phyloP scores from a whole-genome alignment of 305 asterid genomes.

The Andrographis paniculata region DNA sequence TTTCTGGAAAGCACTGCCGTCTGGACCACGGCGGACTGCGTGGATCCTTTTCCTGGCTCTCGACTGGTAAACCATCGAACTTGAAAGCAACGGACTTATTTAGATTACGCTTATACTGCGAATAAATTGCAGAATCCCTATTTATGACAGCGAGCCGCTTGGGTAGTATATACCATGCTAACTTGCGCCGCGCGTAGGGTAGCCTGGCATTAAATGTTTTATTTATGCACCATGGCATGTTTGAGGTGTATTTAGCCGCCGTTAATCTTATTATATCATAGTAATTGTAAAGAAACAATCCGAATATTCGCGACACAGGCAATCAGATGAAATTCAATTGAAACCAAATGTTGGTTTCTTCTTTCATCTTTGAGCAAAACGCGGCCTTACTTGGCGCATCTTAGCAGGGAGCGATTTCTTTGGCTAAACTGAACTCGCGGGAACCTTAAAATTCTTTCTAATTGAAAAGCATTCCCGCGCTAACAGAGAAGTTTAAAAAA shows the following conservation, averaged over 20 bases:
- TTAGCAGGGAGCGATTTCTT: constrained; percentile 4
- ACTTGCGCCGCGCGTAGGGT: constrained; percentile 15
- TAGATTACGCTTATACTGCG: constrained; percentile 1
- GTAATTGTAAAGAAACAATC: too few relatives aligned
- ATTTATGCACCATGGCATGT: too few relatives aligned
- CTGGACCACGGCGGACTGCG: constrained; percentile 47
- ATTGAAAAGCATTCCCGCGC: constrained; percentile 24
- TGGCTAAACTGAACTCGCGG: constrained; percentile 17
- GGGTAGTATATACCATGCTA: not conserved
- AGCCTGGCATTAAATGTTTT: not conserved
- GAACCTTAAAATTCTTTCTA: constrained; percentile 4
- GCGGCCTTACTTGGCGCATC: constrained; percentile 1
- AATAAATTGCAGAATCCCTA: constrained; percentile 1
- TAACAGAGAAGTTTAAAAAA: constrained; percentile 15
- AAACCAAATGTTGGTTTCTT: too few relatives aligned
- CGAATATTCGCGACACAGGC: too few relatives aligned
- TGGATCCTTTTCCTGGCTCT: constrained; percentile 41
- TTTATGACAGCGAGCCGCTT: not conserved
- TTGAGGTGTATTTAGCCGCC: too few relatives aligned
- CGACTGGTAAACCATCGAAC: constrained; percentile 24
- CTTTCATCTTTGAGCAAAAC: not conserved
- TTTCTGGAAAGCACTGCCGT: constrained; percentile 54
- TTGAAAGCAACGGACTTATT: constrained; percentile 9
- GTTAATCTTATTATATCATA: too few relatives aligned
- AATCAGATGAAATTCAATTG: too few relatives aligned